A percentile compares a stretch with the other conserved stretches of the same genome.
phyloP scores from a whole-genome alignment of 2,329 filamentous ascomycete genomes.

The Fusarium beomiforme region DNA sequence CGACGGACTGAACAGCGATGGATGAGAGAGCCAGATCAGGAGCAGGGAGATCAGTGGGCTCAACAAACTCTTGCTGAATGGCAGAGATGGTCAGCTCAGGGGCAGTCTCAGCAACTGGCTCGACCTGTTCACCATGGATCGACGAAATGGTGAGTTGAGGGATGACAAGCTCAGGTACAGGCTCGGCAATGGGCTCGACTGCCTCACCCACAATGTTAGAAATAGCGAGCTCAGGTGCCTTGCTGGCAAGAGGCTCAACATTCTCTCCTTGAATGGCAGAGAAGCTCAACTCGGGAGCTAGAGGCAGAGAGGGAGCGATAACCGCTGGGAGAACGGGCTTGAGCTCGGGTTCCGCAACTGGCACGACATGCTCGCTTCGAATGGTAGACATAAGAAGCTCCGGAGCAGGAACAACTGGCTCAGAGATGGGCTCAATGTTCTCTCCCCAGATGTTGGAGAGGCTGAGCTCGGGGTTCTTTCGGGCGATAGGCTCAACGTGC shows the following conservation, averaged over 20 bases:
- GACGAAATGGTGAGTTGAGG: conserved; percentile 30
- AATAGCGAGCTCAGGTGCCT: conserved; percentile 22
- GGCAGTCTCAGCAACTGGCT: conserved; percentile 28
- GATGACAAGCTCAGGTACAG: conserved; percentile 1
- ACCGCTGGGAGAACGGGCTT: background rate
- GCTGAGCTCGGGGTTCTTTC: conserved; percentile 20
- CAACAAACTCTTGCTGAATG: conserved; percentile 39
- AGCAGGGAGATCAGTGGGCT: conserved; percentile 33
- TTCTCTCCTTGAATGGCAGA: conserved; percentile 39
- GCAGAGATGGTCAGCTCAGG: conserved; percentile 34
- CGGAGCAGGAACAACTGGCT: conserved; percentile 7
- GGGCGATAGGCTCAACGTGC: conserved; percentile 43
- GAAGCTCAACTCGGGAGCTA: conserved; percentile 32
- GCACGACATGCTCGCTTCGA: conserved; percentile 32
- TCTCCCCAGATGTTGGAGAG: conserved; percentile 39
- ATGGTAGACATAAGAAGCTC: conserved; percentile 35
- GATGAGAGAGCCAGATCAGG: conserved; percentile 45
- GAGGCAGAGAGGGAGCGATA: conserved; percentile 13
- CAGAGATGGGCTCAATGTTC: conserved; percentile 38
- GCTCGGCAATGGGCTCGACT: conserved; percentile 24
- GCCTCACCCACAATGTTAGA: conserved; percentile 22
- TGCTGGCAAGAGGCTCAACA: conserved; percentile 19
- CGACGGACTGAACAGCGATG: conserved; percentile 44
- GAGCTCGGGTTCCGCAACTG: conserved; percentile 22
- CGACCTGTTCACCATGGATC: conserved; percentile 38